phyloP scores from a whole-genome alignment of 345 rosid species.

The Syzygium jambos region DNA sequence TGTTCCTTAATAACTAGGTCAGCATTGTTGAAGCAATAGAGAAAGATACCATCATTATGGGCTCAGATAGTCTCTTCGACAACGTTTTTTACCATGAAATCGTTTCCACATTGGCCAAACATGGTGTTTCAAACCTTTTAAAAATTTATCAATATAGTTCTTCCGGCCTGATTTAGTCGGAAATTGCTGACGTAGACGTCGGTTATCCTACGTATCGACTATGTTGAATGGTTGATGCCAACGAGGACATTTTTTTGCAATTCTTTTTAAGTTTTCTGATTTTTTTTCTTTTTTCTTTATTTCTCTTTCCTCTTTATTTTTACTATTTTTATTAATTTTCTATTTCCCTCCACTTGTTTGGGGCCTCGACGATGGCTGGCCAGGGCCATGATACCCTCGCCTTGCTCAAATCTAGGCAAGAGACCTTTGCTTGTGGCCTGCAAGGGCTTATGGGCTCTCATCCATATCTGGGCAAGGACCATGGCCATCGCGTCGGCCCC shows the following conservation, averaged over 20 bases:
- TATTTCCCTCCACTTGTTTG: neutral
- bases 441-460: neutral
- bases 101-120: slow-evolving; percentile 30
- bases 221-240: too few species aligned
- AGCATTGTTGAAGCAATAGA: slow-evolving; percentile 46
- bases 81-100: slow-evolving; percentile 76
- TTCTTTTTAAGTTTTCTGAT: too few species aligned
- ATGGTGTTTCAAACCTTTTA: slow-evolving; percentile 9
- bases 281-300: too few species aligned
- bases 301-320: too few species aligned
- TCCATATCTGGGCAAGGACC: neutral
- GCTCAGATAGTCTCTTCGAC: slow-evolving; percentile 88
- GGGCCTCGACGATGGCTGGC: too few species aligned
- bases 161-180: too few species aligned
- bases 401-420: neutral
- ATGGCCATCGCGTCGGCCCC: neutral
- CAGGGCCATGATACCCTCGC: neutral
- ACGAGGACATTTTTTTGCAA: too few species aligned
- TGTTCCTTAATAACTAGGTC: slow-evolving; percentile 34
- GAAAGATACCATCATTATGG: slow-evolving; percentile 71
- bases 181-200: too few species aligned
- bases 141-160: too few species aligned
- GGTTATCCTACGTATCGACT: fast-evolving
- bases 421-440: too few species aligned
- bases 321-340: too few species aligned